These are phyloP conservation scores for Sphagnum magellanicum DNA, from an alignment of 228 moss, liverwort and hornwort species.

Conservation along the genomic window DNA sequence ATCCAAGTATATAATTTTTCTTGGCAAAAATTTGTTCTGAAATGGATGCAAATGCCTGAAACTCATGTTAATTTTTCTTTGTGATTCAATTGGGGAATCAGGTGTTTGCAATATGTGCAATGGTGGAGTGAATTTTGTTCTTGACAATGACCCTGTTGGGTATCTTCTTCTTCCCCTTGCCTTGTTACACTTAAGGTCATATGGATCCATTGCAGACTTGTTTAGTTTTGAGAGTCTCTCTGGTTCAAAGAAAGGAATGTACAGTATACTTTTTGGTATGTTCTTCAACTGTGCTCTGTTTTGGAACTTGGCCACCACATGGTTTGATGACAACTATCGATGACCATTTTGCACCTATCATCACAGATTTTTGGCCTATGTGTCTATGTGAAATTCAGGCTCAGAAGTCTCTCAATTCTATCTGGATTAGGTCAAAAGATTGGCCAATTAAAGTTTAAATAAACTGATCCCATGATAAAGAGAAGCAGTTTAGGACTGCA, in stretches of 20 bases:
- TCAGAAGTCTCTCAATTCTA: not conserved
- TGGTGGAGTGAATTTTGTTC: slow-evolving; percentile 65
- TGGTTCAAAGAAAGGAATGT: too few species aligned
- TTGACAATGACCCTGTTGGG: slow-evolving; percentile 77
- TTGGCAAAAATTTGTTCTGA: too few species aligned
- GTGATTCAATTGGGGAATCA: slow-evolving; percentile 8
- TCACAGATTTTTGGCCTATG: too few species aligned
- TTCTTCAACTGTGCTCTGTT: too few species aligned
- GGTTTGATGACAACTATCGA: too few species aligned
- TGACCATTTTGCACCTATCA: too few species aligned
- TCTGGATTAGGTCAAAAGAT: not conserved
- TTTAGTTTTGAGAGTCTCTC: too few species aligned
- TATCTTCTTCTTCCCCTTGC: slow-evolving; percentile 4
- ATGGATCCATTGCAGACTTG: too few species aligned
- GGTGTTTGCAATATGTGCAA: slow-evolving; percentile 97
- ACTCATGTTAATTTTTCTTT: not conserved
- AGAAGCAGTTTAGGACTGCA: not conserved
- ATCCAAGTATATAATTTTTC: too few species aligned
- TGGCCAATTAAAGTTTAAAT: not conserved
- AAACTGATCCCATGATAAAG: not conserved
- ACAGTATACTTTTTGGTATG: too few species aligned
- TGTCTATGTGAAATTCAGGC: not conserved
- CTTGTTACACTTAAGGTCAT: too few species aligned
- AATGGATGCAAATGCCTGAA: not conserved
- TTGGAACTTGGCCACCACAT: too few species aligned